phyloP scores from a whole-genome alignment of 1,284 basidiomycete species.

The Cryptococcus hybrid region DNA sequence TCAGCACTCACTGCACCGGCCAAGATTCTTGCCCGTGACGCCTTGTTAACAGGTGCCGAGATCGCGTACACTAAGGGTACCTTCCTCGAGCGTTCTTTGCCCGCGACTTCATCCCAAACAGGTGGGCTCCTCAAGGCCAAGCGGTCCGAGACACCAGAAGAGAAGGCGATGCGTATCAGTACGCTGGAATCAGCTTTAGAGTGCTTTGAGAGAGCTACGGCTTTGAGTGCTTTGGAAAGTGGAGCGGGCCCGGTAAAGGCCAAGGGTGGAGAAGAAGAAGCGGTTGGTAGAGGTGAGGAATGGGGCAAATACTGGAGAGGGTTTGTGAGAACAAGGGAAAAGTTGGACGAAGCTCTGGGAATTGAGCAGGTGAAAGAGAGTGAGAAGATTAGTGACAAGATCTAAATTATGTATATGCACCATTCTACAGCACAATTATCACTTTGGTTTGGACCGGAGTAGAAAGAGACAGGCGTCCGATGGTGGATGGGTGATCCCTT shows the following conservation, averaged over 20 bases:
- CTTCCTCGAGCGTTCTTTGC: conserved; percentile 53
- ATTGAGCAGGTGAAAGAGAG: not conserved
- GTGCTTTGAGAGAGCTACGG: conserved; percentile 61
- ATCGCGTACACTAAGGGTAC: conserved; percentile 47
- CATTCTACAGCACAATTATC: not conserved
- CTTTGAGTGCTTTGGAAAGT: conserved; percentile 48
- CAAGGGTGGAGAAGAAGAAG: conserved; percentile 25
- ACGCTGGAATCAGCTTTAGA: conserved; percentile 53
- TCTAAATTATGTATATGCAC: conserved; percentile 1
- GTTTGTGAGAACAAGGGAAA: conserved; percentile 38
- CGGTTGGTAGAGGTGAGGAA: conserved; percentile 34
- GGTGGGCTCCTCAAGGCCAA: conserved; percentile 51
- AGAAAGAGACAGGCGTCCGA: too few species aligned
- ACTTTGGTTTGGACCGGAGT: too few species aligned
- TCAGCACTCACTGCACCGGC: conserved; percentile 21
- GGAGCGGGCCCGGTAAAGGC: conserved; percentile 27
- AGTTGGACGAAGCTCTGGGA: conserved; percentile 22
- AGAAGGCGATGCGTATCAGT: not conserved
- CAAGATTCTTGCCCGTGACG: conserved; percentile 36
- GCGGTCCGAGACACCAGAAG: not conserved
- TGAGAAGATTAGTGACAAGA: not conserved
- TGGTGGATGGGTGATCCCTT: too few species aligned
- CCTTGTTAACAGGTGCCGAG: conserved; percentile 53
- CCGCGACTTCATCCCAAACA: conserved; percentile 43
- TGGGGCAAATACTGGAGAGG: conserved; percentile 43